Evolutionary conservation across 805 yeast genomes (phyloP).

Genomic region (Cyberlindnera veronae): DNA sequence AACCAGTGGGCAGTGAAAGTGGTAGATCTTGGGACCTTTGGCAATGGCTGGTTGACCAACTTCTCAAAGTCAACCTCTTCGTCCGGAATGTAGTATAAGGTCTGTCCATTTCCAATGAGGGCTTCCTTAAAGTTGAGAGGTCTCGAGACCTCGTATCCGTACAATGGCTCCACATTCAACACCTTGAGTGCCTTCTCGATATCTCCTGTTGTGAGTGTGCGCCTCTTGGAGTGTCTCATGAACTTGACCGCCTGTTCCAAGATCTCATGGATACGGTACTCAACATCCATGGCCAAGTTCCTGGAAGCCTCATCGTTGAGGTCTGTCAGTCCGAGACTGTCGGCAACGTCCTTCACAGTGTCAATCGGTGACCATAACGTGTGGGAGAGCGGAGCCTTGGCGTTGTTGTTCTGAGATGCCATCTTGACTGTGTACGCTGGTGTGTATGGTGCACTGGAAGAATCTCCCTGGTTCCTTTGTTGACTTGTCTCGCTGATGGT

Average conservation of each 20-base stretch:
- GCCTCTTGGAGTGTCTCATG: slow-evolving; percentile 90
- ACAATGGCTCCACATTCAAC: slow-evolving; percentile 90
- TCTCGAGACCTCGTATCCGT: slow-evolving; percentile 72
- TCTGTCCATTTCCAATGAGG: slow-evolving; percentile 85
- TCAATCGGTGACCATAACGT: slow-evolving; percentile 97
- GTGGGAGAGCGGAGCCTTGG: slow-evolving; percentile 62
- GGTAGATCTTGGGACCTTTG: slow-evolving; percentile 89
- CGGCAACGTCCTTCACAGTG: slow-evolving; percentile 95
- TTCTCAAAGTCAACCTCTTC: slow-evolving; percentile 92
- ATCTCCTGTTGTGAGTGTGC: slow-evolving; percentile 75
- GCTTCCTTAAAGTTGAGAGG: slow-evolving; percentile 84
- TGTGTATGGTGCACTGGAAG: too few species aligned
- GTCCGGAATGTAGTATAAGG: slow-evolving; percentile 88
- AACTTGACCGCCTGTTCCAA: slow-evolving; percentile 94
- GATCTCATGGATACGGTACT: slow-evolving; percentile 92
- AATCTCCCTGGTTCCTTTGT: too few species aligned
- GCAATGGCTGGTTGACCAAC: slow-evolving; percentile 88
- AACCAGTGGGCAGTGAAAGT: slow-evolving; percentile 96
- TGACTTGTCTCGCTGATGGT: neutral
- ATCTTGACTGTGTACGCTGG: slow-evolving; percentile 3
- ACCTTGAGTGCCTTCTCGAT: slow-evolving; percentile 77
- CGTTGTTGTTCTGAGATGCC: slow-evolving; percentile 5
- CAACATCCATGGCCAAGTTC: slow-evolving; percentile 98
- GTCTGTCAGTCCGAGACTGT: slow-evolving; percentile 72
- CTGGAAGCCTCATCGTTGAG: slow-evolving; percentile 91